Evolutionary conservation across 2,329 filamentous ascomycete genomes (phyloP).

Genomic region (Fusarium pilosicola): DNA sequence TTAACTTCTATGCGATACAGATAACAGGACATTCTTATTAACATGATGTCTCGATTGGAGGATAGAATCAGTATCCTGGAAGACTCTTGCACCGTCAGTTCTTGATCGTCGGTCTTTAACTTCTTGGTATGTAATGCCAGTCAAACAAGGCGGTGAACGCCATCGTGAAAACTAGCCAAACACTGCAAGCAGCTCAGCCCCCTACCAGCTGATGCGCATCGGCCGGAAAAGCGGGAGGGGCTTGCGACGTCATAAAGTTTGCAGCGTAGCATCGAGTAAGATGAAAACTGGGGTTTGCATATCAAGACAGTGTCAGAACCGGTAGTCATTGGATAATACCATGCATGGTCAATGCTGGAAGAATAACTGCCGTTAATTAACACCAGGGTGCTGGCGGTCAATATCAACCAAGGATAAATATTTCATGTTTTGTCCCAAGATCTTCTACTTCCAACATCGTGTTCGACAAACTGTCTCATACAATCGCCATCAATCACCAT

Average conservation of each 20-base stretch:
- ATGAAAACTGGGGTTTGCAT: not conserved
- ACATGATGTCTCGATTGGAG: fast-evolving
- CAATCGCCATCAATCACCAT: too few relatives aligned
- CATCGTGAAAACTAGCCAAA: not conserved
- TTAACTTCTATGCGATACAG: fast-evolving
- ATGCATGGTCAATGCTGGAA: not conserved
- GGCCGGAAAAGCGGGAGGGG: not conserved
- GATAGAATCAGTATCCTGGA: not conserved
- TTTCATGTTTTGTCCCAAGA: not conserved
- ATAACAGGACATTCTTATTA: too few relatives aligned
- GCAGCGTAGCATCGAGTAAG: not conserved
- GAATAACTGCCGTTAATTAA: not conserved
- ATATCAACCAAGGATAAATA: not conserved
- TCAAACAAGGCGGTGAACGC: not conserved
- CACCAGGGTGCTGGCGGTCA: not conserved
- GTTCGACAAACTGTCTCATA: not conserved
- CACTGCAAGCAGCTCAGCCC: too few relatives aligned
- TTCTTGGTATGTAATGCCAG: too few relatives aligned
- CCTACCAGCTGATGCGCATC: fast-evolving
- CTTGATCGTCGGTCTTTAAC: not conserved
- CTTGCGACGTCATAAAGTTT: not conserved
- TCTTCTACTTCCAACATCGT: not conserved
- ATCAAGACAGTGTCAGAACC: not conserved
- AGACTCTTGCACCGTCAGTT: not conserved
- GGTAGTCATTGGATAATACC: not conserved